These are phyloP conservation scores for Chernovozyma aurita DNA, from an alignment of 1,139 yeast genomes.

Conservation along the genomic window DNA sequence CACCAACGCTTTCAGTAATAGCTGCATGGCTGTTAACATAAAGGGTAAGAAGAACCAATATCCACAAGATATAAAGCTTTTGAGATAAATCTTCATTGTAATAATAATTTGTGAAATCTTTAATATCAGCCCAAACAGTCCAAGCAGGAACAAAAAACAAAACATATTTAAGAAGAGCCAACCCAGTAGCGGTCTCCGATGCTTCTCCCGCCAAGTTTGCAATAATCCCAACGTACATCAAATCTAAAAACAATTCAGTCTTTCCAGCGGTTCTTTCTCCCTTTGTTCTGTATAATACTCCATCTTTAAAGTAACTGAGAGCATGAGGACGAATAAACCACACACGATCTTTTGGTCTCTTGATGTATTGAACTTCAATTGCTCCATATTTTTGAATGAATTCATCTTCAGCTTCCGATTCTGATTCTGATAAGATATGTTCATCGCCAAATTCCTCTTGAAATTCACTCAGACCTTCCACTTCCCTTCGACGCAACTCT, in stretches of 20 bases:
- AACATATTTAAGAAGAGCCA: constrained; percentile 44
- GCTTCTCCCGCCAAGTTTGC: constrained; percentile 58
- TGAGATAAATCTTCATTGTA: constrained; percentile 60
- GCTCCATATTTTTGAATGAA: constrained; percentile 50
- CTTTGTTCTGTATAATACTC: constrained; percentile 51
- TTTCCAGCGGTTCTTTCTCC: constrained; percentile 51
- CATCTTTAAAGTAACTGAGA: constrained; percentile 56
- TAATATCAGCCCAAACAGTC: constrained; percentile 62
- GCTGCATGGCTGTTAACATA: constrained; percentile 48
- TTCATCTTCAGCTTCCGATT: constrained; percentile 40
- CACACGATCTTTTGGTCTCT: constrained; percentile 36
- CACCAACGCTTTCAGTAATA: constrained; percentile 28
- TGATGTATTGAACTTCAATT: constrained; percentile 44
- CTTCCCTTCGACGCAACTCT: not conserved
- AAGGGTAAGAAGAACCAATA: constrained; percentile 45
- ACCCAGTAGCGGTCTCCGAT: constrained; percentile 46
- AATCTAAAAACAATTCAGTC: constrained; percentile 57
- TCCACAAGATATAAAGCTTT: constrained; percentile 51
- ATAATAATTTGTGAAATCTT: constrained; percentile 62
- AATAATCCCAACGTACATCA: constrained; percentile 61
- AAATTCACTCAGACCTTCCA: constrained; percentile 1
- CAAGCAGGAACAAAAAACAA: constrained; percentile 55
- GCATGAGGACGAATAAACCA: constrained; percentile 58
- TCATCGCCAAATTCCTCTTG: constrained; percentile 11
- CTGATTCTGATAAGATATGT: constrained; percentile 12